Evolutionary conservation across 1,139 yeast species (phyloP), one percentile per base, ranked within the genome.

Genomic region (Blastobotrys elegans): DNA sequence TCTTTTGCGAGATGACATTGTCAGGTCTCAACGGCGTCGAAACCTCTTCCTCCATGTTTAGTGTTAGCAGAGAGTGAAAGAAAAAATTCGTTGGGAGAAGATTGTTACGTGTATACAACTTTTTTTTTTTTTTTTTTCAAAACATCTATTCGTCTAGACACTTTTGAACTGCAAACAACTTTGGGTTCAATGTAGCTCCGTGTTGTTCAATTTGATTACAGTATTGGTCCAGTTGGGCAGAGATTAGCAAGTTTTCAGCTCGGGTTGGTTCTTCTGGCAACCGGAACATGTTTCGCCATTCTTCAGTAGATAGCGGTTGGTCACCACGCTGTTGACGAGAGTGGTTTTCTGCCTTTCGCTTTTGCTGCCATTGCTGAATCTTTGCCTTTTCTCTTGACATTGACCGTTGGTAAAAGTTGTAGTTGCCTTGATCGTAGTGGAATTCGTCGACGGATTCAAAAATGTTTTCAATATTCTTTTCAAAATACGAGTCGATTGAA

Each of bases 351-450:
- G 77, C 73, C 67, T 79, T 79, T 63, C 88, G 72, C 67, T 79
- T 81, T 61, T 79, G 82, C 61, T 79, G 79, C 92, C 94, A 85
- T 65, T 82, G 88, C 55, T 75, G 73, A 54, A 85, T 76, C 71
- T 82, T 84, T 51, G 80, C 69, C 64, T 75, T 74, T 63, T 86
- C 95, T 65, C 89, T 79, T 47, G 82, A 78, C 55, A 79, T 72
- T 60, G 80, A 83, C 71, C 95, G 80, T 70, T 85, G 95, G 57
- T 66, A 68, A 71, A 81, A 87, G 71, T 85, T 85, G 73, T 84
- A 82, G 68, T 83, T 85, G 58, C 84, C 83, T 65, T 85, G 87
- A 62, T 85, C 94, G 62, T 82, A 82, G 69, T 83, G 83, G 71
- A 80, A 82, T 43, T 84, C 81, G 65, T 88, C 95, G 40, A 85